Evolutionary conservation across 352 stramenopile genomes (phyloP).

Genomic region (Thalassiosira delicatula): DNA sequence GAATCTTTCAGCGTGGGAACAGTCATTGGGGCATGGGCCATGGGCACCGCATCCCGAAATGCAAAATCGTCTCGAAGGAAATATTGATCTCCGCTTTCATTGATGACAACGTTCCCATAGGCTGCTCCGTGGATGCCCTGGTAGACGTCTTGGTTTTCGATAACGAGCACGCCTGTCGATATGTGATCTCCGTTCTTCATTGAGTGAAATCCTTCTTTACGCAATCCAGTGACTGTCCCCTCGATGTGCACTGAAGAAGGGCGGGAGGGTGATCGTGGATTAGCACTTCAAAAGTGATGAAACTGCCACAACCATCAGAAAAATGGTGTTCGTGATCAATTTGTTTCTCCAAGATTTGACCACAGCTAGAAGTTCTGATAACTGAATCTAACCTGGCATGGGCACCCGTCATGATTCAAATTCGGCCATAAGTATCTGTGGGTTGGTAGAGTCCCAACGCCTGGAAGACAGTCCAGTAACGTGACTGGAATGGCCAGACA

Average conservation of each 20-base stretch:
- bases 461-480: no score
- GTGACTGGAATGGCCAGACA: no score
- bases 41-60: conserved; percentile 1
- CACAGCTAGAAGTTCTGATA: no score
- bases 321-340: no score
- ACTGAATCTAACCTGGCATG: no score
- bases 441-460: no score
- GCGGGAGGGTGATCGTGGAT: no score
- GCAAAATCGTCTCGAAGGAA: conserved; percentile 18
- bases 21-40: background rate
- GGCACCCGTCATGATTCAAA: no score
- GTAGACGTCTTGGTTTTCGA: background rate
- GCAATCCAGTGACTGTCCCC: background rate
- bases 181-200: background rate
- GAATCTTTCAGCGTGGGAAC: conserved; percentile 15
- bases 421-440: no score
- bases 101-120: conserved; percentile 12
- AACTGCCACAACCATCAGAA: no score
- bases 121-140: background rate
- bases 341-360: no score
- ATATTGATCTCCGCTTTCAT: background rate
- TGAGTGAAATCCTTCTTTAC: background rate
- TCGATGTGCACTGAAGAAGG: background rate
- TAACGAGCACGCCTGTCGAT: background rate
- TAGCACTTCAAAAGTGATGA: no score